Percentiles rank a stretch among this genome's conserved stretches.
phyloP scores from a whole-genome alignment of 805 yeast genomes.

The Nakazawaea peltata region DNA sequence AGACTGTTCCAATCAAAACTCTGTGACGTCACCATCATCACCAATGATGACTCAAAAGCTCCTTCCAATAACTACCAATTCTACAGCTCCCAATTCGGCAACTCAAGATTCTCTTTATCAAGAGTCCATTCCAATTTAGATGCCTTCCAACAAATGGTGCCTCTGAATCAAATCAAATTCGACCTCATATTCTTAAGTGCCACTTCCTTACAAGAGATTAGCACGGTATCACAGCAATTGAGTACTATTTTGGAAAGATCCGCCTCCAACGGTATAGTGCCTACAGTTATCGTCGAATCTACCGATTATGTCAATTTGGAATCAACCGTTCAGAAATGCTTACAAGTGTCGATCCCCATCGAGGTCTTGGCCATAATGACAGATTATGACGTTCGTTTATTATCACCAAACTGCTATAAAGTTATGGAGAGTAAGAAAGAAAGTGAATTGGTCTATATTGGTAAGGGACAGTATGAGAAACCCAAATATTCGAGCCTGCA shows the following conservation, averaged over 20 bases:
- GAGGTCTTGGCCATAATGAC: slow-evolving; percentile 51
- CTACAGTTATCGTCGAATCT: slow-evolving; percentile 57
- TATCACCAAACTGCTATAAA: slow-evolving; percentile 23
- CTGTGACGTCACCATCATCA: slow-evolving; percentile 33
- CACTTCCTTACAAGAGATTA: slow-evolving; percentile 42
- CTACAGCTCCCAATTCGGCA: slow-evolving; percentile 25
- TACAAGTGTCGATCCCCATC: slow-evolving; percentile 19
- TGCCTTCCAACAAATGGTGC: slow-evolving; percentile 3
- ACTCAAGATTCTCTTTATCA: slow-evolving; percentile 19
- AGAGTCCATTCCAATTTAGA: slow-evolving; percentile 13
- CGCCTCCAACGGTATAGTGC: slow-evolving; percentile 19
- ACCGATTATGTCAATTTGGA: slow-evolving; percentile 69
- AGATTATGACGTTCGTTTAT: slow-evolving; percentile 47
- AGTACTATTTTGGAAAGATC: slow-evolving; percentile 23
- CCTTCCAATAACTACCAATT: slow-evolving; percentile 17
- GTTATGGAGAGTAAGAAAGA: slow-evolving; percentile 30
- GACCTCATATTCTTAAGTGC: slow-evolving; percentile 42
- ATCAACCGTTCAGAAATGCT: slow-evolving; percentile 48
- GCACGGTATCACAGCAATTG: slow-evolving; percentile 30
- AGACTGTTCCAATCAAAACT: slow-evolving; percentile 37
- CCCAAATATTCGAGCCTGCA: slow-evolving; percentile 34
- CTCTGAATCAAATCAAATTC: slow-evolving; percentile 4
- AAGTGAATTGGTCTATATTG: slow-evolving; percentile 38
- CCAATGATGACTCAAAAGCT: slow-evolving; percentile 15
- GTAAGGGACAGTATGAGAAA: slow-evolving; percentile 30